These are phyloP conservation scores for Plasmopara viticola DNA, from an alignment of 352 stramenopile species.

Conservation along the genomic window DNA sequence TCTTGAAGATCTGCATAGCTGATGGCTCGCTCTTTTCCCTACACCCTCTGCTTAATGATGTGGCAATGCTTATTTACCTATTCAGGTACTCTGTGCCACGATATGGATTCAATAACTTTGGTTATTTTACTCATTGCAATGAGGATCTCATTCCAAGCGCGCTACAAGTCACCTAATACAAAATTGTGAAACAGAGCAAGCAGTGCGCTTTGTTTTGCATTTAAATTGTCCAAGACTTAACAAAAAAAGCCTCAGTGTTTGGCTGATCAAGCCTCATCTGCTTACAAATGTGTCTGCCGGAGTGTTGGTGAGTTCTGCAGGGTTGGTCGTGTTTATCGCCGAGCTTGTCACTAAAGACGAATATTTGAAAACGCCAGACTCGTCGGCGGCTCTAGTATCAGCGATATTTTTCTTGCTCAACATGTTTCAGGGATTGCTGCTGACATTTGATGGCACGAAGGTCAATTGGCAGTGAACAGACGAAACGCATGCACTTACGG, in stretches of 20 bases:
- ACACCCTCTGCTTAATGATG: constrained; percentile 46
- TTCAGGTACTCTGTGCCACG: constrained; percentile 23
- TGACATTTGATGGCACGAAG: constrained; percentile 36
- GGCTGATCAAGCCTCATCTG: constrained; percentile 52
- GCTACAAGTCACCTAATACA: constrained; percentile 48
- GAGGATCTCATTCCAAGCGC: constrained; percentile 18
- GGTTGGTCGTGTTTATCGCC: constrained; percentile 27
- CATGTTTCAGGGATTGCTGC: constrained; percentile 52
- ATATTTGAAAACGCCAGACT: constrained; percentile 45
- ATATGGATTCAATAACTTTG: background rate
- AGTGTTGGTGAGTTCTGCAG: constrained; percentile 33
- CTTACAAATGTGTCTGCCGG: constrained; percentile 37
- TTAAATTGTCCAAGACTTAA: background rate
- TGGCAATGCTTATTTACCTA: constrained; percentile 47
- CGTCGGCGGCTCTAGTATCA: constrained; percentile 47
- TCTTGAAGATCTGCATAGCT: constrained; percentile 39
- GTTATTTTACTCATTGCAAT: background rate
- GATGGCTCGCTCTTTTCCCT: constrained; percentile 47
- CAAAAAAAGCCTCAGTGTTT: constrained; percentile 22
- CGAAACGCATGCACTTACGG: constrained; percentile 56
- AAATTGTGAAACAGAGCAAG: constrained; percentile 32
- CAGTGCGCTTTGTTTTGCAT: constrained; percentile 1
- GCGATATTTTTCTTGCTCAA: constrained; percentile 55
- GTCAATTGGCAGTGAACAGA: constrained; percentile 71
- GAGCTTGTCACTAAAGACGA: constrained; percentile 25